Percentiles rank a stretch among this genome's conserved stretches.
Conservation (phyloP, 371 early-diverging fungal species). For the Quaeritorhiza haematococci region DNA sequence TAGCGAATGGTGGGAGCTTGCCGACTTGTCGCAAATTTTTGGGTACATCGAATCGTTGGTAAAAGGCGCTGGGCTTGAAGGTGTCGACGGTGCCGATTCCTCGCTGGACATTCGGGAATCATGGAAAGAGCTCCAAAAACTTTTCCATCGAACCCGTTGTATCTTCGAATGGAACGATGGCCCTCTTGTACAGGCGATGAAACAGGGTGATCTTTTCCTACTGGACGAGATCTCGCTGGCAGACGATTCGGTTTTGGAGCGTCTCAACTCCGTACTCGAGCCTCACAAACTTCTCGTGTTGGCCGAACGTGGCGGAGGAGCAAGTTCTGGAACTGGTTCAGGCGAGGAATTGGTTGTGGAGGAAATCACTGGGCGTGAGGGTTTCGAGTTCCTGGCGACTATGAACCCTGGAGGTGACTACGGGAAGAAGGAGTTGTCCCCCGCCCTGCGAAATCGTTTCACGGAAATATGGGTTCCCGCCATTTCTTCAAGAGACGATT, state of each 20-base stretch:
- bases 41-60: too few species aligned
- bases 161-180: slow-evolving; percentile 97
- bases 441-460: slow-evolving; percentile 98
- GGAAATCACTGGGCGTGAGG: slow-evolving; percentile 62
- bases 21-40: too few species aligned
- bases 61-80: too few species aligned
- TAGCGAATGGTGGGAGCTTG: too few species aligned
- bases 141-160: too few species aligned
- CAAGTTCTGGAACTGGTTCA: neutral
- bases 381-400: slow-evolving; percentile 97
- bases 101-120: slow-evolving; percentile 6
- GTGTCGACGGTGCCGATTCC: neutral
- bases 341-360: slow-evolving; percentile 56
- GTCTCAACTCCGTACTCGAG: slow-evolving; percentile 97
- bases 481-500: slow-evolving; percentile 73
- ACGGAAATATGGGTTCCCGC: slow-evolving; percentile 98
- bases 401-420: slow-evolving; percentile 99
- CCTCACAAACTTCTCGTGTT: slow-evolving; percentile 84
- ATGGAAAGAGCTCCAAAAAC: too few species aligned
- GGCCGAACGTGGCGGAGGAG: slow-evolving; percentile 76
- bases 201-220: slow-evolving; percentile 89
- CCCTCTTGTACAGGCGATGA: slow-evolving; percentile 90
- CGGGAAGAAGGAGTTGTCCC: slow-evolving; percentile 99
- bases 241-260: slow-evolving; percentile 98
- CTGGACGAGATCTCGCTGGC: slow-evolving; percentile 99